A percentile compares a stretch with the other conserved stretches of the same genome.
Evolutionary conservation across 1,139 yeast genomes (phyloP).

Genomic region (Yamadazyma membranifaciens): DNA sequence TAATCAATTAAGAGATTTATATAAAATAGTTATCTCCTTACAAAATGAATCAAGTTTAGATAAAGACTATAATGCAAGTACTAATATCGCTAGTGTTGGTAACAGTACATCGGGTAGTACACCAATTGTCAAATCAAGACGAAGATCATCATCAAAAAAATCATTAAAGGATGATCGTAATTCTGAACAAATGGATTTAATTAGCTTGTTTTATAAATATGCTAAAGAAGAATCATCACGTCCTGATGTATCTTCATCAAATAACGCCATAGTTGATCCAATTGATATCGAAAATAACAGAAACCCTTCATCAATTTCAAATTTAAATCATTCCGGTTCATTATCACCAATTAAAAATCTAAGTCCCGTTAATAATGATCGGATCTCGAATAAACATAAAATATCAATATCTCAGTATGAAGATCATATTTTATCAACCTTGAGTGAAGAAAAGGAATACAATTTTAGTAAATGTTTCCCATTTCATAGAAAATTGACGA

Average conservation of each 20-base stretch:
- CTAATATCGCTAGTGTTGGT: neutral
- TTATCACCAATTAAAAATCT: slow-evolving; percentile 16
- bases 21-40: slow-evolving; percentile 25
- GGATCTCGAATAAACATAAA: slow-evolving; percentile 4
- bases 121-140: slow-evolving; percentile 10
- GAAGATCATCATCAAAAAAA: slow-evolving; percentile 26
- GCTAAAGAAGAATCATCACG: slow-evolving; percentile 37
- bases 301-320: neutral
- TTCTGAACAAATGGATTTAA: slow-evolving; percentile 33
- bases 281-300: slow-evolving; percentile 13
- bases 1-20: slow-evolving; percentile 53
- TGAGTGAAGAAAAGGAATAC: slow-evolving; percentile 53
- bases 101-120: neutral
- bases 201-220: slow-evolving; percentile 39
- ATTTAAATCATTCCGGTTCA: slow-evolving; percentile 11
- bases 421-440: slow-evolving; percentile 21
- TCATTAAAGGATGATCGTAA: slow-evolving; percentile 17
- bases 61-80: neutral
- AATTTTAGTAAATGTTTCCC: slow-evolving; percentile 82
- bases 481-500: slow-evolving; percentile 64
- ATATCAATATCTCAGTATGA: slow-evolving; percentile 17
- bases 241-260: slow-evolving; percentile 5
- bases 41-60: slow-evolving; percentile 3
- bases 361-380: slow-evolving; percentile 6
- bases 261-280: slow-evolving; percentile 12